A percentile compares a stretch with the other conserved stretches of the same genome.
Conservation (phyloP, 768 basidiomycete species). For the Rhodotorula kratochvilovae region DNA sequence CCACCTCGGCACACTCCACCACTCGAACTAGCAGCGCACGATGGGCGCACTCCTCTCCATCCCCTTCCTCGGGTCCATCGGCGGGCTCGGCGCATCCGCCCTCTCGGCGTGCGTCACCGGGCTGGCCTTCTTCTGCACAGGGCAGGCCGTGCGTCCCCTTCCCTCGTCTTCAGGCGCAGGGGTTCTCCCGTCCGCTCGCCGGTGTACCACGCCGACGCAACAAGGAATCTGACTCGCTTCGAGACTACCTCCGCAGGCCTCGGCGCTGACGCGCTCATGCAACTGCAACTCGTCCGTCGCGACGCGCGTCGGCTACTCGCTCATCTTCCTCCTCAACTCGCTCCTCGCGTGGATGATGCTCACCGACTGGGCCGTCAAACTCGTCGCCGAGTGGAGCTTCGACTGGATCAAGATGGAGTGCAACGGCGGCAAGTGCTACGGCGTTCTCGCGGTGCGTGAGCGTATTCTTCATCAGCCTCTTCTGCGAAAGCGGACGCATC, state of each 20-base stretch:
- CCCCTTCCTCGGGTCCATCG: constrained; percentile 49
- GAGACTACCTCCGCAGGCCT: too few species aligned
- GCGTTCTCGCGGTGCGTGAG: constrained; percentile 85
- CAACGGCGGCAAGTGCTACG: constrained; percentile 85
- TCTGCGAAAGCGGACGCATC: too few species aligned
- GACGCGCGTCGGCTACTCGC: constrained; percentile 52
- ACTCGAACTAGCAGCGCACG: not conserved
- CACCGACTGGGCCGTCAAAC: constrained; percentile 75
- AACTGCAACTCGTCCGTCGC: constrained; percentile 99
- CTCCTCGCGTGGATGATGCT: constrained; percentile 97
- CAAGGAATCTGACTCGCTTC: too few species aligned
- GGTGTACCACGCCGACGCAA: too few species aligned
- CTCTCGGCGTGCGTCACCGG: constrained; percentile 73
- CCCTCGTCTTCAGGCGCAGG: too few species aligned
- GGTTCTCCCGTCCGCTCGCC: too few species aligned
- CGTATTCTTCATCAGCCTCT: not conserved
- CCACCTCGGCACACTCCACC: not conserved
- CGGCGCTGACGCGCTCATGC: constrained; percentile 73
- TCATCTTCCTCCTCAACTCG: constrained; percentile 92
- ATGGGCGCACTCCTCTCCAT: constrained; percentile 52
- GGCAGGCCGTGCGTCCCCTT: constrained; percentile 25
- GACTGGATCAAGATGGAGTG: constrained; percentile 99
- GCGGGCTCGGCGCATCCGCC: constrained; percentile 54
- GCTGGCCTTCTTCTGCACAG: constrained; percentile 50
- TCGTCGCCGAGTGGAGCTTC: constrained; percentile 85